These are phyloP conservation scores for Stenocarpella maydis DNA, from an alignment of 2,329 filamentous ascomycete species.

Conservation along the genomic window DNA sequence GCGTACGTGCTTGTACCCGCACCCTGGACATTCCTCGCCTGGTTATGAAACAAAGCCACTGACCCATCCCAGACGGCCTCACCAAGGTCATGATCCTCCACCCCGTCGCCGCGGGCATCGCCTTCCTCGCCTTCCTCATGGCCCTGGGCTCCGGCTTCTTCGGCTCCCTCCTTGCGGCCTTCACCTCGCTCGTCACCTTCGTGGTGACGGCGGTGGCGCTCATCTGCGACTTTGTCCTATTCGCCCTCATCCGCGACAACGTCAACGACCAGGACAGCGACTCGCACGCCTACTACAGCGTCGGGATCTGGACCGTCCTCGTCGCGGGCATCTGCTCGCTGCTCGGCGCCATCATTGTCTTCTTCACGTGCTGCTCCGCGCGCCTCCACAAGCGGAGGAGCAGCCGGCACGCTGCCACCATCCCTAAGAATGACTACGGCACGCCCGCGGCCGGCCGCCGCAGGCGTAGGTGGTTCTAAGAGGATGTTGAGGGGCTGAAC, in stretches of 20 bases:
- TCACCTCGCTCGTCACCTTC: slow-evolving; percentile 59
- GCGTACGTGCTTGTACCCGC: not conserved
- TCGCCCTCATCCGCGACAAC: slow-evolving; percentile 61
- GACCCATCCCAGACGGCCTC: slow-evolving; percentile 48
- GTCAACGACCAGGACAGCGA: slow-evolving; percentile 55
- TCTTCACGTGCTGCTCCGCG: slow-evolving; percentile 68
- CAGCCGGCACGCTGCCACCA: slow-evolving; percentile 32
- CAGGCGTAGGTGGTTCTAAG: slow-evolving; percentile 38
- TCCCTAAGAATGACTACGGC: slow-evolving; percentile 43
- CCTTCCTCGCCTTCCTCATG: slow-evolving; percentile 67
- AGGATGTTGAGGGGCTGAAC: not conserved
- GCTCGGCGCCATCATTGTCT: slow-evolving; percentile 63
- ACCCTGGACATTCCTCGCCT: no score
- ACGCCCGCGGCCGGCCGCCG: slow-evolving; percentile 29
- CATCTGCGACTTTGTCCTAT: slow-evolving; percentile 65
- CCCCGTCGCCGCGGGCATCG: slow-evolving; percentile 64
- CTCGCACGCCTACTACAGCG: slow-evolving; percentile 58
- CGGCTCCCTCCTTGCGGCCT: slow-evolving; percentile 59
- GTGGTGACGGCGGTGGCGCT: slow-evolving; percentile 57
- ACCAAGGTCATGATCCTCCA: slow-evolving; percentile 70
- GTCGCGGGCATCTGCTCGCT: slow-evolving; percentile 63
- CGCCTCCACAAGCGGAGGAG: slow-evolving; percentile 52
- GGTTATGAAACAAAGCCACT: not conserved
- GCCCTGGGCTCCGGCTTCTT: slow-evolving; percentile 59
- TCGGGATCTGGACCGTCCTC: slow-evolving; percentile 67